phyloP scores from a whole-genome alignment of 2,329 filamentous ascomycete genomes.

The Penicillium hordei region DNA sequence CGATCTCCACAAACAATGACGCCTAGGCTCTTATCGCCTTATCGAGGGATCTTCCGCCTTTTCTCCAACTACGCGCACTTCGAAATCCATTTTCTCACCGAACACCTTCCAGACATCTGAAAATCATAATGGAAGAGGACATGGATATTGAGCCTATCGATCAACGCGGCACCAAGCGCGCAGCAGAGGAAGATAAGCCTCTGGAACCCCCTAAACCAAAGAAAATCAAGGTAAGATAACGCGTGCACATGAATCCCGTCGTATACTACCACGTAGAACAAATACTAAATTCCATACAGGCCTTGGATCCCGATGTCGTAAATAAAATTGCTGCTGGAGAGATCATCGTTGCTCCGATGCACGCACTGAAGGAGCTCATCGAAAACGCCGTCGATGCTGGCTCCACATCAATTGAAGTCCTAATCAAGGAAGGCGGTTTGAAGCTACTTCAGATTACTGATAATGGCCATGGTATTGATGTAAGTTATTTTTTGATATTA shows the following conservation, averaged over 20 bases:
- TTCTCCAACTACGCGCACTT: constrained; percentile 13
- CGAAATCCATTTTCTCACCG: background rate
- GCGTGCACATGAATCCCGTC: background rate
- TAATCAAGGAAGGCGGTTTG: constrained; percentile 91
- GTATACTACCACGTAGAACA: constrained; percentile 2
- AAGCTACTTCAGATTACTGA: constrained; percentile 97
- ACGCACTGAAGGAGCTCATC: constrained; percentile 93
- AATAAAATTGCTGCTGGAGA: constrained; percentile 99
- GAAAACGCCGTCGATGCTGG: constrained; percentile 98
- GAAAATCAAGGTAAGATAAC: constrained; percentile 45
- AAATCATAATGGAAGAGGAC: constrained; percentile 33
- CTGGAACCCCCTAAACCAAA: constrained; percentile 42
- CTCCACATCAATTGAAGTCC: constrained; percentile 81
- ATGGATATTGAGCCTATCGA: constrained; percentile 47
- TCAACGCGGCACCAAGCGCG: constrained; percentile 50
- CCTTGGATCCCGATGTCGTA: constrained; percentile 86
- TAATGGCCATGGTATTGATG: constrained; percentile 93
- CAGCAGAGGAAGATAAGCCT: constrained; percentile 47
- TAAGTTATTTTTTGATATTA: constrained; percentile 44
- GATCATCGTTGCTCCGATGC: constrained; percentile 95
- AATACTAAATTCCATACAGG: constrained; percentile 50
- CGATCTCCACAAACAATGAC: constrained; percentile 8
- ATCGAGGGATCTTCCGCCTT: constrained; percentile 20
- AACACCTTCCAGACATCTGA: background rate
- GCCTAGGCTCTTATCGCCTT: constrained; percentile 20